A percentile compares a stretch with the other conserved stretches of the same genome.
phyloP scores from a whole-genome alignment of 305 asterid species.

The Fraxinus latifolia region DNA sequence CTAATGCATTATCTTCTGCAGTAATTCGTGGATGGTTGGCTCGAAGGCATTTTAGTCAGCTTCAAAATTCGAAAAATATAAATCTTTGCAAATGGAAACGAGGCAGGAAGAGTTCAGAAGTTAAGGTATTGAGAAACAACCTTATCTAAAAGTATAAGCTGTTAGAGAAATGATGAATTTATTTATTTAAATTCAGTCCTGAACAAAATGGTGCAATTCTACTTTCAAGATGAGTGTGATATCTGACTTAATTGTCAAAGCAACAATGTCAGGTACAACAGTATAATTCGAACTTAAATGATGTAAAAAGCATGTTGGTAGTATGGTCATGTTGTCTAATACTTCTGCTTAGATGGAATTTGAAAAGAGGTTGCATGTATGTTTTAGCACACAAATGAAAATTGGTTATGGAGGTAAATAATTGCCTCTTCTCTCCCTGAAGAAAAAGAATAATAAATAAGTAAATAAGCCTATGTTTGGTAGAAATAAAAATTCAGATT shows the following conservation, averaged over 20 bases:
- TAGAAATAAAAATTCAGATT: background rate
- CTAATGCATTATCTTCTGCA: slow-evolving; percentile 34
- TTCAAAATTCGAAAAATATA: slow-evolving; percentile 35
- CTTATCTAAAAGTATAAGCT: background rate
- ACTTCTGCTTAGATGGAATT: background rate
- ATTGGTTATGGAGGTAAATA: background rate
- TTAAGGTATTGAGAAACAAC: slow-evolving; percentile 52
- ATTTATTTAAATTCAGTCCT: background rate
- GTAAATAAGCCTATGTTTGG: background rate
- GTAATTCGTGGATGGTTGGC: slow-evolving; percentile 87
- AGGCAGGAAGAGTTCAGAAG: slow-evolving; percentile 51
- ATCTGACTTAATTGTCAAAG: background rate
- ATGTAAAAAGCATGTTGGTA: background rate
- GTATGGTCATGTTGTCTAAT: background rate
- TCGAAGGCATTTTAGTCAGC: slow-evolving; percentile 46
- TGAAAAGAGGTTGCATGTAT: background rate
- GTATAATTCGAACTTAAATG: background rate
- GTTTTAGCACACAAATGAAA: slow-evolving; percentile 1
- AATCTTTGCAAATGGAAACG: slow-evolving; percentile 32
- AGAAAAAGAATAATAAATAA: background rate
- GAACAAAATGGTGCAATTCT: background rate
- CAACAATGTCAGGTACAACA: background rate
- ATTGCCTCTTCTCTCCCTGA: background rate
- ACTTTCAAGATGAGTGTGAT: background rate
- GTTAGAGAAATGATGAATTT: background rate